Base-by-base conservation (phyloP, 306 rosid species). In the Begonia loranthoides region DNA sequence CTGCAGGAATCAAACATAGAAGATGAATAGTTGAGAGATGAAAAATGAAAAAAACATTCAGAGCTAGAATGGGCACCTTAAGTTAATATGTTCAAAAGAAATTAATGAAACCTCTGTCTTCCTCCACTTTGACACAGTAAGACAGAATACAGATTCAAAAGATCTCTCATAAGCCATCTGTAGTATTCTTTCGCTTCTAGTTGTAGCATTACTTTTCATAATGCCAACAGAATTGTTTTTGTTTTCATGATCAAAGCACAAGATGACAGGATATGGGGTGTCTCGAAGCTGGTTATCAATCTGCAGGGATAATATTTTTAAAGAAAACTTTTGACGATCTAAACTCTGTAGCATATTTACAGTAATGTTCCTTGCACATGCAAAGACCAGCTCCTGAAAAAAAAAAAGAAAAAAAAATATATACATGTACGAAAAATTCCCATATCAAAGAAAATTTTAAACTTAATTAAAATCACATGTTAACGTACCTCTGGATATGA, bases 101-200 rank as follows among this genome's bases (percentile, higher is more conserved):
- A 90, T 80, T 66, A 90, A 69, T 44, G 87, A 77, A 57, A 67
- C 70, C 68, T 90, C 95, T 64, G 76, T 80, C 81, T 90, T 90
- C 76, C 87, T 78, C 97, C 97, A 89, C 64, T 90, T 90, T 11
- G 95, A 90, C 55, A 81, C 76, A 22, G 78, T 83, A 21, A 90
- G 72, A 70, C 68, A 60, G 60, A 90, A 58, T 50, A 76, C 80
- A 28, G 97, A 90, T 68, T 66, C 83, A 45, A 52, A 55, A 64
- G 68, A 67, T 67, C 65, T 55, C 59, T 73, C 73, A 57, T 66
- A 28, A 65, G 67, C 46, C 58, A 52, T 68, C 60, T 63, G 87
- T 65, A 65, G 67, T 46, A 60, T 49, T 41, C 62, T 75, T 59
- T 81, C 83, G 5, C 51, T 56, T 72, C 57, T 71, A 57, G 67